Evolutionary conservation across 2,329 filamentous ascomycete species (phyloP), one percentile per base, ranked within the genome.

Genomic region (Boeremia lycopersici): DNA sequence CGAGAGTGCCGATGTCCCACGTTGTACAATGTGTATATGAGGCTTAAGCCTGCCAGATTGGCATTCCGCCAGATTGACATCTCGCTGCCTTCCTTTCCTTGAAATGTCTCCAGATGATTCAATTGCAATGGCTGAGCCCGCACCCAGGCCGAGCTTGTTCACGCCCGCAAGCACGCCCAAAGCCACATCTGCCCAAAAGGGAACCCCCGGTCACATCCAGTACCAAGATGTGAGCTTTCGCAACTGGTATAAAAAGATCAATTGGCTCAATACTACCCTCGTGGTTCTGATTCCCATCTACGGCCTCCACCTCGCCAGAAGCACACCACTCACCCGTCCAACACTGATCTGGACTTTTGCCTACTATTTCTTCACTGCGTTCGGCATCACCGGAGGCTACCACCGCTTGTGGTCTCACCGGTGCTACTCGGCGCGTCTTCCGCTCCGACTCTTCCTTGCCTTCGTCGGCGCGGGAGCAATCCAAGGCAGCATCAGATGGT

Each of bases 211-310:
- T 23, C 65, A 68, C 48, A 60, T 67, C 34, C 56, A 62, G 17
- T 48, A 61, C 31, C 60, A 66, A 23, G 53, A 60, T 23, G 23
- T 57, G 15, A 65, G 60, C 3, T 23, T 63, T 7, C 77, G 80
- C 63, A 96, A 96, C 80, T 93, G 90, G 90, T 86, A 92, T 78
- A 88, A 91, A 78, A 91, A 96, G 72, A 84, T 96, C 79, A 91
- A 96, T 82, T 96, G 92, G 91, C 83, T 96, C 63, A 96, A 95
- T 76, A 87, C 89, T 52, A 84, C 81, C 57, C 85, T 96, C 74
- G 93, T 96, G 72, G 76, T 96, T 62, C 79, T 88, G 54, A 82
- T 96, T 34, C 92, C 92, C 36, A 56, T 91, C 33, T 81, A 84
- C 51, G 92, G 92, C 56, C 83, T 90, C 70, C 78, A 93, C 65